phyloP scores from a whole-genome alignment of 1,284 basidiomycete genomes.

The Pterulicium gracile region DNA sequence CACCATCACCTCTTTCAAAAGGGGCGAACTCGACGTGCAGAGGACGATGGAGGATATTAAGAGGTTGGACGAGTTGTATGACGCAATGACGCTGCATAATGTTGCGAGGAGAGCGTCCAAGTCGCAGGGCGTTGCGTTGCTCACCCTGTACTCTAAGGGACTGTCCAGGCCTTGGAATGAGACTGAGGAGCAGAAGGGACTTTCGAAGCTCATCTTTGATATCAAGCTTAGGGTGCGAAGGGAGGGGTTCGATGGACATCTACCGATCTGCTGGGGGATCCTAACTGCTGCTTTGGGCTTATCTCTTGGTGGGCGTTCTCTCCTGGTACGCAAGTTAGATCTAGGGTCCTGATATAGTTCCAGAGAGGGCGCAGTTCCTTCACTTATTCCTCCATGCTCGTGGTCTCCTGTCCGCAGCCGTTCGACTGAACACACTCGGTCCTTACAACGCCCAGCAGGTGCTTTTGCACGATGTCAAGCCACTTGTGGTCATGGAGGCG shows the following conservation, averaged over 20 bases:
- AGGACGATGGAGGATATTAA: slow-evolving; percentile 20
- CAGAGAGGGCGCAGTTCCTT: slow-evolving; percentile 71
- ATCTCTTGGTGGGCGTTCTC: slow-evolving; percentile 45
- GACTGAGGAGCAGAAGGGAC: slow-evolving; percentile 14
- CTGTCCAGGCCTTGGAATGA: slow-evolving; percentile 43
- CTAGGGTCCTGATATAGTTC: slow-evolving; percentile 3
- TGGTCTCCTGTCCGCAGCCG: slow-evolving; percentile 80
- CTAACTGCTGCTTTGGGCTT: slow-evolving; percentile 73
- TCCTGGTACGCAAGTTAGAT: not conserved
- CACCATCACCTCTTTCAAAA: slow-evolving; percentile 17
- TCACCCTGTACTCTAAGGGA: slow-evolving; percentile 81
- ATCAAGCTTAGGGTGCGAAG: slow-evolving; percentile 60
- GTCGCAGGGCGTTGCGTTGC: slow-evolving; percentile 87
- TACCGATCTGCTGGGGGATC: slow-evolving; percentile 86
- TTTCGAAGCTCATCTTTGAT: slow-evolving; percentile 40
- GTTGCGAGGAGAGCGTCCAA: slow-evolving; percentile 81
- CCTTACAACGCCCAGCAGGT: slow-evolving; percentile 91
- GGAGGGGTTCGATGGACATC: slow-evolving; percentile 67
- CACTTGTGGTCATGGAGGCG: slow-evolving; percentile 50
- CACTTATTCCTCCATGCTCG: slow-evolving; percentile 92
- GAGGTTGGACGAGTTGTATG: slow-evolving; percentile 68
- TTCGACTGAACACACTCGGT: slow-evolving; percentile 86
- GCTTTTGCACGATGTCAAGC: slow-evolving; percentile 61
- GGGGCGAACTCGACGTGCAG: slow-evolving; percentile 9
- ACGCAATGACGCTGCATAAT: slow-evolving; percentile 83